phyloP scores from a whole-genome alignment of 108 stramenopile species.

The Pseudonitzschia multistriata region DNA sequence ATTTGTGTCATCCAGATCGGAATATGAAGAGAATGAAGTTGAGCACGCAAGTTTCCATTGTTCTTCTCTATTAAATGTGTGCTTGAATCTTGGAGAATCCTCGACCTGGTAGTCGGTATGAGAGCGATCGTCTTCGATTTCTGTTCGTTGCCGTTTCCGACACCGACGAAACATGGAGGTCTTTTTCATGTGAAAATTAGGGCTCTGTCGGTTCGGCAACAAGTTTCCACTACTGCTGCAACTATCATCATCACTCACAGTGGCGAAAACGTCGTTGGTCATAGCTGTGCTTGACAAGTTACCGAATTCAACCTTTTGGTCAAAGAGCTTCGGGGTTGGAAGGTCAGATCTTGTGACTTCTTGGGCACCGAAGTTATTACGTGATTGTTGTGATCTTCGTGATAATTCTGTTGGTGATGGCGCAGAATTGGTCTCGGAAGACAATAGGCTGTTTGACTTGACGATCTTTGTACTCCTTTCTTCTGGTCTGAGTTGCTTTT shows the following conservation, averaged over 20 bases:
- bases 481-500: constrained; percentile 14
- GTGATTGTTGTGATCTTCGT: background rate
- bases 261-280: background rate
- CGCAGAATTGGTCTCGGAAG: constrained; percentile 2
- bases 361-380: background rate
- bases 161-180: background rate
- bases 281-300: background rate
- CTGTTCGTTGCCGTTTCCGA: constrained; percentile 9
- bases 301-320: background rate
- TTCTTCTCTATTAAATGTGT: constrained; percentile 14
- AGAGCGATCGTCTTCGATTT: background rate
- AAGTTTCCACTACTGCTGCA: background rate
- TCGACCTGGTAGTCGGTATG: background rate
- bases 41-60: constrained; percentile 37
- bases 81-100: constrained; percentile 17
- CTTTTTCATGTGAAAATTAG: background rate
- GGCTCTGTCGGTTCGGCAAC: background rate
- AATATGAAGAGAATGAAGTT: background rate
- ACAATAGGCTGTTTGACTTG: background rate
- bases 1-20: constrained; percentile 32
- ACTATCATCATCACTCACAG: constrained; percentile 11
- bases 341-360: background rate
- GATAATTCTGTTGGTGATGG: background rate
- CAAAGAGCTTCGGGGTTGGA: background rate
- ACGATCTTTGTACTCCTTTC: background rate